Evolutionary conservation across 1,139 yeast genomes (phyloP).

Genomic region (Pneumocystis jirovecii): DNA sequence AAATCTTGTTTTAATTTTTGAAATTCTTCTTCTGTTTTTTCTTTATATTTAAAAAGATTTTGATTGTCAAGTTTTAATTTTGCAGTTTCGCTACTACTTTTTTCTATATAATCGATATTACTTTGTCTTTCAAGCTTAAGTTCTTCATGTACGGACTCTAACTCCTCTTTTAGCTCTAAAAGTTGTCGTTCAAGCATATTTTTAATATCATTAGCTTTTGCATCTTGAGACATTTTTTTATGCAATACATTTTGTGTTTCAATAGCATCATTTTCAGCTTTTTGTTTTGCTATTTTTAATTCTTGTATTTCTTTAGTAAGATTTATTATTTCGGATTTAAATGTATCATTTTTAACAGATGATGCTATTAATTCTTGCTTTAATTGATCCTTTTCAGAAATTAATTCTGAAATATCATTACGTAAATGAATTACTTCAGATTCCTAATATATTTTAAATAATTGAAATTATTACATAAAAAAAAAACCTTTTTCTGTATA

Average conservation of each 20-base stretch:
- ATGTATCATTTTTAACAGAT: background rate
- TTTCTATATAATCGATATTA: background rate
- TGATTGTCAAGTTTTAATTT: background rate
- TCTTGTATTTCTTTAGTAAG: conserved; percentile 1
- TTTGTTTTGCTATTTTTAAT: conserved; percentile 1
- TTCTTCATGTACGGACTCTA: background rate
- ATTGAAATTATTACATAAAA: background rate
- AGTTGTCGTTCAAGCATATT: background rate
- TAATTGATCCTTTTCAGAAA: background rate
- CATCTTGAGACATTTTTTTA: background rate
- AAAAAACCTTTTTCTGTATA: background rate
- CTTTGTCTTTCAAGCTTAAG: background rate
- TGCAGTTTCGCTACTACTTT: background rate
- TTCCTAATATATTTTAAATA: background rate
- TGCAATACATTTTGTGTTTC: background rate
- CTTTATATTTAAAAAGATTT: background rate
- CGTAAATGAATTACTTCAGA: background rate
- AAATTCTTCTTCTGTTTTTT: background rate
- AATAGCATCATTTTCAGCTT: background rate
- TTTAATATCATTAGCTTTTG: background rate
- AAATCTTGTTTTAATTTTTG: background rate
- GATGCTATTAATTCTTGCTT: background rate
- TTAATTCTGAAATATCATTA: background rate
- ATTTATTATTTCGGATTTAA: background rate
- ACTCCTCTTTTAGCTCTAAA: background rate